Conservation (phyloP, 257 asterid genomes). For the Solanum chiquidenum region DNA sequence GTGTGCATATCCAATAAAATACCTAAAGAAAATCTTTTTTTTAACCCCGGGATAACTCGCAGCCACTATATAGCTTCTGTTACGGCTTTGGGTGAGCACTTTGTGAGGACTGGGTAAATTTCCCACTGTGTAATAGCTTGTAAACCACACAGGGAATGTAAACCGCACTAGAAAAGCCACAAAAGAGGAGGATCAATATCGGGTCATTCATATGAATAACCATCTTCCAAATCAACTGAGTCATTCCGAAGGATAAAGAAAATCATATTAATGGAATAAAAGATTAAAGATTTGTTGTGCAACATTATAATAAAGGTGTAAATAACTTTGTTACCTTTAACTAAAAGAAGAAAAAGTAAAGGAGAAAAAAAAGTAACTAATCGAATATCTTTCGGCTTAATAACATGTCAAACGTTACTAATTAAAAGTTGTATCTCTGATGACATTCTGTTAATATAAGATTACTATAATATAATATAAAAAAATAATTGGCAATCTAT, state of each 20-base stretch:
- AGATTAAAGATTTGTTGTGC: not conserved
- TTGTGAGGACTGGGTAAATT: too few relatives aligned
- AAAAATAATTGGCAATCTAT: not conserved
- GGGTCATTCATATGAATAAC: fast-evolving
- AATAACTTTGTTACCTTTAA: not conserved
- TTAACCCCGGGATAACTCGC: not conserved
- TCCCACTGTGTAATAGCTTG: not conserved
- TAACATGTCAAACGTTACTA: not conserved
- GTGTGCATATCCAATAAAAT: not conserved
- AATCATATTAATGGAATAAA: not conserved
- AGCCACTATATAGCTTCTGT: too few relatives aligned
- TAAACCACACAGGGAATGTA: too few relatives aligned
- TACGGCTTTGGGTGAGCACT: too few relatives aligned
- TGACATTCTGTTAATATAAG: not conserved
- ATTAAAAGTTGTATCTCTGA: not conserved
- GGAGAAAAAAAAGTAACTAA: not conserved
- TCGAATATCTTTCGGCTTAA: not conserved
- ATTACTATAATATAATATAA: not conserved
- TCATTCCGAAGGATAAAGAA: not conserved
- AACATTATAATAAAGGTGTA: not conserved
- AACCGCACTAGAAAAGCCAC: not conserved
- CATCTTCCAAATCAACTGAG: not conserved
- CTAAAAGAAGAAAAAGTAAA: not conserved
- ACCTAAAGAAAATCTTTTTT: not conserved
- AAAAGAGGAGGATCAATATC: not conserved